These are phyloP conservation scores for Malbranchea cinnamomea DNA, from an alignment of 2,329 filamentous ascomycete species.

Conservation along the genomic window DNA sequence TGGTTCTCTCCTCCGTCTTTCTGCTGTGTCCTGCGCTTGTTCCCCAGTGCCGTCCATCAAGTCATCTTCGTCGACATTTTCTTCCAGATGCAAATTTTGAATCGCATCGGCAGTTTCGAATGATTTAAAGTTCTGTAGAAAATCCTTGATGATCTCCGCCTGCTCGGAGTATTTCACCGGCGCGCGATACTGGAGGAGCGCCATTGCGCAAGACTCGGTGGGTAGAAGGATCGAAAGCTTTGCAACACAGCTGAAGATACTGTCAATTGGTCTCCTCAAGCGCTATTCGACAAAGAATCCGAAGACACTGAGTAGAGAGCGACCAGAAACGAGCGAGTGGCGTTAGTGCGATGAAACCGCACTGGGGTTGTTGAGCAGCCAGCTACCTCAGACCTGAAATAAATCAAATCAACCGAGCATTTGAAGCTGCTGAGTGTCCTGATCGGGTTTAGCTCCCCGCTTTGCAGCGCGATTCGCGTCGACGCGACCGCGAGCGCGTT, in stretches of 20 bases:
- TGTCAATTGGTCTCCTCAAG: too few relatives aligned
- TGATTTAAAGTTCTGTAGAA: slow-evolving; percentile 74
- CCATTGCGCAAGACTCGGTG: slow-evolving; percentile 58
- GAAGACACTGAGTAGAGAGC: too few relatives aligned
- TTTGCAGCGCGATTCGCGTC: slow-evolving; percentile 3
- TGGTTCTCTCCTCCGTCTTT: slow-evolving; percentile 38
- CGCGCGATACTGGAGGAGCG: slow-evolving; percentile 64
- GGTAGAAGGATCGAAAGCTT: too few relatives aligned
- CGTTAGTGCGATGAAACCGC: too few relatives aligned
- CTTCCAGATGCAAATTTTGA: slow-evolving; percentile 70
- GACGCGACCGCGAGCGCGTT: slow-evolving; percentile 11
- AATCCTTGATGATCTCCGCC: slow-evolving; percentile 66
- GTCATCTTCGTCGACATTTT: slow-evolving; percentile 84
- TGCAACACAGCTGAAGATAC: too few relatives aligned
- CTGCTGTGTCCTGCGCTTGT: slow-evolving; percentile 29
- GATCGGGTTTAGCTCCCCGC: slow-evolving; percentile 1
- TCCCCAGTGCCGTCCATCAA: slow-evolving; percentile 70
- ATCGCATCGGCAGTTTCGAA: slow-evolving; percentile 61
- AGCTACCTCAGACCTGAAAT: too few relatives aligned
- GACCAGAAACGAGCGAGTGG: too few relatives aligned
- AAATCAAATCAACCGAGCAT: too few relatives aligned
- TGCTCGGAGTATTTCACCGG: slow-evolving; percentile 81
- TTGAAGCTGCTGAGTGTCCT: slow-evolving; percentile 2
- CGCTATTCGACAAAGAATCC: too few relatives aligned
- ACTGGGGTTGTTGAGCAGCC: too few relatives aligned